These are phyloP conservation scores for Albugo laibachii DNA, from an alignment of 352 stramenopile species.

Conservation along the genomic window DNA sequence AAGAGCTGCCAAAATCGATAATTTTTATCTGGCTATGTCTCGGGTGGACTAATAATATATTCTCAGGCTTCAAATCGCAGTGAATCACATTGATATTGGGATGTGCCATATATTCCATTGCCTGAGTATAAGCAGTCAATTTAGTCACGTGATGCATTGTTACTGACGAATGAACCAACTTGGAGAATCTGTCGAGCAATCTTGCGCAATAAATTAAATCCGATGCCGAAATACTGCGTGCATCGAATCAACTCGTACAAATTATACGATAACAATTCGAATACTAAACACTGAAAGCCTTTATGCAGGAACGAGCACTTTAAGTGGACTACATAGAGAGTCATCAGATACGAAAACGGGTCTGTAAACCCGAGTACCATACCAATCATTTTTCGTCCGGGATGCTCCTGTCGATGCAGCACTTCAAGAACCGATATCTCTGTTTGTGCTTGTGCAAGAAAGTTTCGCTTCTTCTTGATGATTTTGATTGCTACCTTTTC, in stretches of 20 bases:
- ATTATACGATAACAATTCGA: constrained; percentile 91
- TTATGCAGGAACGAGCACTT: constrained; percentile 90
- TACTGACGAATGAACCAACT: constrained; percentile 6
- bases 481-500: constrained; percentile 97
- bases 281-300: constrained; percentile 96
- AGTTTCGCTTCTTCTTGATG: constrained; percentile 97
- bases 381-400: constrained; percentile 87
- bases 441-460: constrained; percentile 90
- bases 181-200: constrained; percentile 91
- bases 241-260: constrained; percentile 94
- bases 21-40: constrained; percentile 95
- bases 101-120: constrained; percentile 76
- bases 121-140: constrained; percentile 13
- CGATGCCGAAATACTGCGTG: constrained; percentile 82
- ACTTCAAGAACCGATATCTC: constrained; percentile 92
- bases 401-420: constrained; percentile 63
- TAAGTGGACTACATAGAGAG: constrained; percentile 59
- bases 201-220: constrained; percentile 89
- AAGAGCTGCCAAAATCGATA: constrained; percentile 98
- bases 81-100: constrained; percentile 94
- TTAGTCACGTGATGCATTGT: constrained; percentile 18
- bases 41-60: constrained; percentile 90
- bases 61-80: constrained; percentile 99
- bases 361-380: constrained; percentile 4
- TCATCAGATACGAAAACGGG: constrained; percentile 2